Percentiles rank a stretch among this genome's conserved stretches.
phyloP scores from a whole-genome alignment of 2,329 filamentous ascomycete species.

The Acrocalymma vagum region DNA sequence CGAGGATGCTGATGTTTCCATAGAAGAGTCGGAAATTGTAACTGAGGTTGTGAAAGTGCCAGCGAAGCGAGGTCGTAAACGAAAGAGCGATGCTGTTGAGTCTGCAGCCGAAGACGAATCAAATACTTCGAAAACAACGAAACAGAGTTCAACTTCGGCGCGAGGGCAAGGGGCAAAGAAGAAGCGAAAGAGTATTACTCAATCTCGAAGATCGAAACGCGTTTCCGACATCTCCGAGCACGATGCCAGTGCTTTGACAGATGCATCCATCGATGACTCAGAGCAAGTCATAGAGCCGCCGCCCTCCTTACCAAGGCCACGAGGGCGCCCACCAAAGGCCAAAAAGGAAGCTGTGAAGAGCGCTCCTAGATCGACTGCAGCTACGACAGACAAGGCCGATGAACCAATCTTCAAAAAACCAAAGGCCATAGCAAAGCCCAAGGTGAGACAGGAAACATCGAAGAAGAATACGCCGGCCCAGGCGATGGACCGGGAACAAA shows the following conservation, averaged over 20 bases:
- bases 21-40: slow-evolving; percentile 36
- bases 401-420: slow-evolving; percentile 34
- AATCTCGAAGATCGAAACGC: slow-evolving; percentile 35
- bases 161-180: slow-evolving; percentile 21
- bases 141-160: slow-evolving; percentile 20
- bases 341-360: slow-evolving; percentile 21
- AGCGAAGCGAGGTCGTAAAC: slow-evolving; percentile 36
- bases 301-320: slow-evolving; percentile 27
- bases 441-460: slow-evolving; percentile 25
- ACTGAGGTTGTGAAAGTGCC: slow-evolving; percentile 33
- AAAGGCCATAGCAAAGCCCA: slow-evolving; percentile 31
- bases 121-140: slow-evolving; percentile 22
- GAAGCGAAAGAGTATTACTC: slow-evolving; percentile 27
- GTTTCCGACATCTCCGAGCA: slow-evolving; percentile 39
- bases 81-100: slow-evolving; percentile 36
- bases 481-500: slow-evolving; percentile 11
- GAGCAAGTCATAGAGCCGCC: slow-evolving; percentile 30
- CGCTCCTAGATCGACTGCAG: slow-evolving; percentile 5
- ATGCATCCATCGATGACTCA: slow-evolving; percentile 32
- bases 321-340: slow-evolving; percentile 34
- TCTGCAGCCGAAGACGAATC: slow-evolving; percentile 23
- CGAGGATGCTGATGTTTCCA: slow-evolving; percentile 23
- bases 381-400: slow-evolving; percentile 21
- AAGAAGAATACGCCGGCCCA: slow-evolving; percentile 17
- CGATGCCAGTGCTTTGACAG: slow-evolving; percentile 31